Evolutionary conservation across 2,329 filamentous ascomycete genomes (phyloP), one percentile per base, ranked within the genome.

Genomic region (Trichoderma pleuroti): DNA sequence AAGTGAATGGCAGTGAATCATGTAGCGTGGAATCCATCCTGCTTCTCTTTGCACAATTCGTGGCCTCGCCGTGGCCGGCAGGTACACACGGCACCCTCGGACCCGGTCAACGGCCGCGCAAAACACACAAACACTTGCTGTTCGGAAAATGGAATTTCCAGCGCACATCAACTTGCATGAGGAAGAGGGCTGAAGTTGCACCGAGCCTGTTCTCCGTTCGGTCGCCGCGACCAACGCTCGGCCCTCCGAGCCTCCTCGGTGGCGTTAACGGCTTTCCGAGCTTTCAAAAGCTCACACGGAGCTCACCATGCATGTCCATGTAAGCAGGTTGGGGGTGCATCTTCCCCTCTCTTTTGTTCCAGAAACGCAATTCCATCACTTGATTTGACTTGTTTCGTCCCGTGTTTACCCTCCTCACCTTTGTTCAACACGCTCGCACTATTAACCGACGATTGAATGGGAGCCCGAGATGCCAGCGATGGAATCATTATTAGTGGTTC

Each of bases 251-350:
- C 32, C 26, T 2, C 30, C 59, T 57, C 57, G 49, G 59, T 54
- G 67, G 67, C 57, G 67, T 54, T 70, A 70, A 63, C 46, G 59
- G 67, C 30, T 24, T 49, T 70, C 59, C 67, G 67, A 63, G 67
- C 59, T 56, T 61, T 9, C n/a, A n/a, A 61, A 49, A 68, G 30
- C 54, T 57, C 49, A 24, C 30, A 54, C 57, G 49, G 18, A 57
- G 52, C 49, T 66, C 62, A 26, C 49, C 32, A 66, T 54, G 32
- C 21, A 18, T 26, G 18, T 56, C 11, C 7, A 57, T 42, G 52
- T 56, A 66, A 24, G 14, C 24, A 10, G 11, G 24, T 26, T 42
- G 21, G 52, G 52, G 14, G 49, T 42, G 34, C 63, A 42, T 39
- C 39, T 36, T 36, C n/a, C 32, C 63, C 63, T 30, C 12, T 12